A percentile compares a stretch with the other conserved stretches of the same genome.
These are phyloP conservation scores for Chionographis japonica DNA, from an alignment of 106 monocot genomes.

Conservation along the genomic window DNA sequence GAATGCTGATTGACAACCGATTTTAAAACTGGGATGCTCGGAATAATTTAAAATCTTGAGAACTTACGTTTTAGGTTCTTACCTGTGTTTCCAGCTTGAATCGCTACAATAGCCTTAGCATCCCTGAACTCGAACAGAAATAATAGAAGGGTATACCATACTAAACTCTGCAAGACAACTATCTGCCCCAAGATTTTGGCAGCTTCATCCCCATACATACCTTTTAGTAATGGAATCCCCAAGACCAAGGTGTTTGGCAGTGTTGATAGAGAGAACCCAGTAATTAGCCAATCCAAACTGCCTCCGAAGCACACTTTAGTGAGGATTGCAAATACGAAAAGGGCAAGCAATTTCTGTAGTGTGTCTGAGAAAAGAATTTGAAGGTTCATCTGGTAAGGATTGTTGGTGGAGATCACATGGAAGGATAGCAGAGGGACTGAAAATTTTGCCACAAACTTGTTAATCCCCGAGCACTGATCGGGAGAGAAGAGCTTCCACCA, in stretches of 20 bases:
- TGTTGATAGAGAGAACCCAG: constrained; percentile 67
- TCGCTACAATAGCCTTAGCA: constrained; percentile 24
- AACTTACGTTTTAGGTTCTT: neutral
- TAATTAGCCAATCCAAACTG: constrained; percentile 61
- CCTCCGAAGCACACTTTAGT: constrained; percentile 22
- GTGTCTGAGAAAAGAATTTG: constrained; percentile 62
- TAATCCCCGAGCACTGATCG: constrained; percentile 58
- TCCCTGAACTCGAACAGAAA: constrained; percentile 68
- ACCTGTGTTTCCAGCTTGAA: constrained; percentile 27
- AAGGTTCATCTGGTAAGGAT: constrained; percentile 62
- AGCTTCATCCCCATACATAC: constrained; percentile 71
- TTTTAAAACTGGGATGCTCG: too few species aligned
- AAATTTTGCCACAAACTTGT: constrained; percentile 78
- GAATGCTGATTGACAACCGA: neutral
- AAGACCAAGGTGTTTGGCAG: constrained; percentile 74
- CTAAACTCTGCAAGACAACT: constrained; percentile 58
- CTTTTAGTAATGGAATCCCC: constrained; percentile 66
- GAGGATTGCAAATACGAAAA: constrained; percentile 35
- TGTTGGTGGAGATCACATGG: constrained; percentile 58
- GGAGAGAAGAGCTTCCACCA: constrained; percentile 69
- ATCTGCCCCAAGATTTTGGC: constrained; percentile 55
- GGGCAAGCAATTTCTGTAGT: constrained; percentile 49
- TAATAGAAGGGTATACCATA: constrained; percentile 63
- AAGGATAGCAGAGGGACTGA: constrained; percentile 71
- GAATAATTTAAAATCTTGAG: too few species aligned